A percentile compares a stretch with the other conserved stretches of the same genome.
Conservation (phyloP, 352 stramenopile species). For the Phytophthora pisi region DNA sequence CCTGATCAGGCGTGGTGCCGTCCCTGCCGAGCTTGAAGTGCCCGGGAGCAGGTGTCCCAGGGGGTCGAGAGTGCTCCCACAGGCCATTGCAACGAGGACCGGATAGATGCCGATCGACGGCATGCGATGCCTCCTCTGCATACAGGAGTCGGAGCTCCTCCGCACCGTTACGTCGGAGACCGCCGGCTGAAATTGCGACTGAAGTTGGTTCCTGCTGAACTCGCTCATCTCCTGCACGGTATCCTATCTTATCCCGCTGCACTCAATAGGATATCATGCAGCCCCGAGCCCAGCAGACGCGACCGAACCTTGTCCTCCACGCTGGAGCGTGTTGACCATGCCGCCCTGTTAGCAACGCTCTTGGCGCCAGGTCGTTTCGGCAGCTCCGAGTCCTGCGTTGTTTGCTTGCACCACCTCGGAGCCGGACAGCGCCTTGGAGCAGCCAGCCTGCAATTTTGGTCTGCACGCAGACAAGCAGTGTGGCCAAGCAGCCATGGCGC, state of each 20-base stretch:
- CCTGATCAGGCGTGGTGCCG: conserved; percentile 5
- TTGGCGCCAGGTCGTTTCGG: neutral
- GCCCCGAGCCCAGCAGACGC: neutral
- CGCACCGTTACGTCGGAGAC: conserved; percentile 9
- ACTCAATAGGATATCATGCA: neutral
- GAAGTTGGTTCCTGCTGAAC: neutral
- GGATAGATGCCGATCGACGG: conserved; percentile 2
- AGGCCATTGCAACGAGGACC: conserved; percentile 10
- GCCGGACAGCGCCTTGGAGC: neutral
- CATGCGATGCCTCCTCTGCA: neutral
- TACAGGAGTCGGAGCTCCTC: neutral
- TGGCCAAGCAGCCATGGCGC: conserved; percentile 3
- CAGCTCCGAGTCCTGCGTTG: neutral
- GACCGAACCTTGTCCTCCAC: neutral
- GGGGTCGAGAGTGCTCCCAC: conserved; percentile 7
- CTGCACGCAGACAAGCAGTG: neutral
- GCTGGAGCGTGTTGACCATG: conserved; percentile 1
- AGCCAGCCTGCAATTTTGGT: neutral
- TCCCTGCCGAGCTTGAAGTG: conserved; percentile 12
- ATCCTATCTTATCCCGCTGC: conserved; percentile 1
- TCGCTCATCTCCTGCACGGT: no score
- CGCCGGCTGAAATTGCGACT: neutral
- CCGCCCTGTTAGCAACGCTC: neutral
- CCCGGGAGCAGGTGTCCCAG: conserved; percentile 10
- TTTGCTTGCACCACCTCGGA: neutral